Evolutionary conservation across 208 protist genomes (phyloP).

Genomic region (Acanthamoeba lugdunensis): DNA sequence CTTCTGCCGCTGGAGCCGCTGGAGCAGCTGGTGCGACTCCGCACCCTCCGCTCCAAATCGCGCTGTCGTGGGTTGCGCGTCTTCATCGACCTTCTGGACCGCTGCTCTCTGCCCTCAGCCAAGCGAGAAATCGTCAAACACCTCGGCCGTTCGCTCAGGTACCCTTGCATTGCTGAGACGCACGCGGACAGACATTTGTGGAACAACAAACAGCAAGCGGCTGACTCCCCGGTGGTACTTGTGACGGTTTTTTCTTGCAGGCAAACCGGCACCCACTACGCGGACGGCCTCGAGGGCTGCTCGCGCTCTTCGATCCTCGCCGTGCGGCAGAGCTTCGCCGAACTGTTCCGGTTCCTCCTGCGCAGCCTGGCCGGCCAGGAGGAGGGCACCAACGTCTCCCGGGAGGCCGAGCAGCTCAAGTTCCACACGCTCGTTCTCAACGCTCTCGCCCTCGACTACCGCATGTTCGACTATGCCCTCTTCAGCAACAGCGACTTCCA

Average conservation of each 20-base stretch:
- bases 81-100: slow-evolving; percentile 52
- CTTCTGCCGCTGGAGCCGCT: slow-evolving; percentile 25
- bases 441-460: slow-evolving; percentile 13
- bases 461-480: slow-evolving; percentile 9
- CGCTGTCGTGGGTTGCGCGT: not conserved
- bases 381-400: not conserved
- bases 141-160: slow-evolving; percentile 1
- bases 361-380: not conserved
- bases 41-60: slow-evolving; percentile 1
- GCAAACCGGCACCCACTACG: slow-evolving; percentile 28
- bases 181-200: no score
- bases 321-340: slow-evolving; percentile 17
- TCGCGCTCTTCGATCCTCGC: not conserved
- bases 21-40: slow-evolving; percentile 32
- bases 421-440: slow-evolving; percentile 11
- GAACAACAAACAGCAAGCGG: no score
- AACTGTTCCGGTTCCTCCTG: slow-evolving; percentile 43
- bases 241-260: not conserved
- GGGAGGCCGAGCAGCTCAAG: not conserved
- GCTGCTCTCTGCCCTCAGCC: slow-evolving; percentile 36
- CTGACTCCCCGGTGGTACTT: not conserved
- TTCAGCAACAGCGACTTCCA: slow-evolving; percentile 37
- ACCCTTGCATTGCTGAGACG: not conserved
- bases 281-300: slow-evolving; percentile 38
- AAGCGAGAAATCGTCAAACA: slow-evolving; percentile 53